Percentiles rank a stretch among this genome's conserved stretches.
These are phyloP conservation scores for Entomortierella parvispora DNA, from an alignment of 192 early-diverging fungal genomes.

Conservation along the genomic window DNA sequence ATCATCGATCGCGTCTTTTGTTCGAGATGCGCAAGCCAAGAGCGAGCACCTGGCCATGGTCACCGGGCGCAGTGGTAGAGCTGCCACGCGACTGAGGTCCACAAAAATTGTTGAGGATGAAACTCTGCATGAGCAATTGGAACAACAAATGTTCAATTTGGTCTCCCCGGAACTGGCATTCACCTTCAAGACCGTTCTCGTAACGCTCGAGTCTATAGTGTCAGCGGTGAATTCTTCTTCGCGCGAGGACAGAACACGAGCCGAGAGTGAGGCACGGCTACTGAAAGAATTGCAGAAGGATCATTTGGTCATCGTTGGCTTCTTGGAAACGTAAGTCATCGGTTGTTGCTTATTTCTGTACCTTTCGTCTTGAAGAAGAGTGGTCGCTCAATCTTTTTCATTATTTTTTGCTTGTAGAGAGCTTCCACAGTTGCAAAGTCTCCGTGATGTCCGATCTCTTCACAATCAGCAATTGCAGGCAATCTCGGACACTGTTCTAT, in stretches of 20 bases:
- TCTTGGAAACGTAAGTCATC: constrained; percentile 1
- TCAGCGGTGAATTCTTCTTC: no score
- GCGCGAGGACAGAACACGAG: no score
- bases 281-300: constrained; percentile 18
- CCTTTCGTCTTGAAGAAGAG: background rate
- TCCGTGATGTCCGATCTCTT: constrained; percentile 35
- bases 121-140: background rate
- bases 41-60: background rate
- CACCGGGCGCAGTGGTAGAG: background rate
- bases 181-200: no score
- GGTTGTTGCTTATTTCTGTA: constrained; percentile 10
- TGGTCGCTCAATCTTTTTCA: background rate
- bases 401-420: constrained; percentile 21
- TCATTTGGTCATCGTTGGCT: constrained; percentile 12
- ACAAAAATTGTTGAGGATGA: background rate
- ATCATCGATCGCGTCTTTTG: background rate
- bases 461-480: constrained; percentile 46
- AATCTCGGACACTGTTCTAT: constrained; percentile 48
- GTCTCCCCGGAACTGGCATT: no score
- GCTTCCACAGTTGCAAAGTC: constrained; percentile 3
- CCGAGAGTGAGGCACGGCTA: background rate
- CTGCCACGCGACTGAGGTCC: no score
- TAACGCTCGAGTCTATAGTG: no score
- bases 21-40: background rate
- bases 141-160: no score